phyloP scores from a whole-genome alignment of 2,329 filamentous ascomycete species.

The Aspergillus thermomutatus region DNA sequence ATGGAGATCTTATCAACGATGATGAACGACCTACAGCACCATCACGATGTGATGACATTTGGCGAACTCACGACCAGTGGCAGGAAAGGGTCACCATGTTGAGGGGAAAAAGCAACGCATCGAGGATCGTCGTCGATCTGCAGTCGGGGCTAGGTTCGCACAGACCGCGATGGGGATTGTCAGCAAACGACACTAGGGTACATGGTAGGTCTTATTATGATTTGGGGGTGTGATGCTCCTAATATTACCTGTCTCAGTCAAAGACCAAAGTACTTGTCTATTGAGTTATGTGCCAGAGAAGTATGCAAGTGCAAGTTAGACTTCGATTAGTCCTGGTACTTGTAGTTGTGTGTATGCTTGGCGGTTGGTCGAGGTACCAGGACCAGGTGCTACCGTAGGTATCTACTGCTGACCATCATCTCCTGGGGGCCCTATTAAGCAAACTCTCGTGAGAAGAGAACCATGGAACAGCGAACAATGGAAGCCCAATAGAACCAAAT shows the following conservation, averaged over 20 bases:
- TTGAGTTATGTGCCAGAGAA: neutral
- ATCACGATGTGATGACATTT: neutral
- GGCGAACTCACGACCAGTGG: neutral
- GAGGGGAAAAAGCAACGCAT: neutral
- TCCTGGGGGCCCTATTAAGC: neutral
- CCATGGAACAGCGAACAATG: neutral
- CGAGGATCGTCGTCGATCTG: conserved; percentile 5
- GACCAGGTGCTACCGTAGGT: too few relatives aligned
- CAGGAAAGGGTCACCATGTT: neutral
- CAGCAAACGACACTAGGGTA: conserved; percentile 13
- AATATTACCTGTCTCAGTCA: neutral
- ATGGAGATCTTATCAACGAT: neutral
- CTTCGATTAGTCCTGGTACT: neutral
- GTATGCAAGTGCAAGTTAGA: neutral
- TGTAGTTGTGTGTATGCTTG: neutral
- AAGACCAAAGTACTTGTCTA: neutral
- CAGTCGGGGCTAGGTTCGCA: conserved; percentile 21
- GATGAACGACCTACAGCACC: neutral
- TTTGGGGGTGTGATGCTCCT: neutral
- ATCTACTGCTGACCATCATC: too few relatives aligned
- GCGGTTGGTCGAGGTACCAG: neutral
- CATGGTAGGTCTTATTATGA: neutral
- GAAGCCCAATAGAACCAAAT: neutral
- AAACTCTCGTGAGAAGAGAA: neutral
- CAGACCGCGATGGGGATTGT: conserved; percentile 13